phyloP scores from a whole-genome alignment of 2,329 filamentous ascomycete species.

The Myriangium duriaei region DNA sequence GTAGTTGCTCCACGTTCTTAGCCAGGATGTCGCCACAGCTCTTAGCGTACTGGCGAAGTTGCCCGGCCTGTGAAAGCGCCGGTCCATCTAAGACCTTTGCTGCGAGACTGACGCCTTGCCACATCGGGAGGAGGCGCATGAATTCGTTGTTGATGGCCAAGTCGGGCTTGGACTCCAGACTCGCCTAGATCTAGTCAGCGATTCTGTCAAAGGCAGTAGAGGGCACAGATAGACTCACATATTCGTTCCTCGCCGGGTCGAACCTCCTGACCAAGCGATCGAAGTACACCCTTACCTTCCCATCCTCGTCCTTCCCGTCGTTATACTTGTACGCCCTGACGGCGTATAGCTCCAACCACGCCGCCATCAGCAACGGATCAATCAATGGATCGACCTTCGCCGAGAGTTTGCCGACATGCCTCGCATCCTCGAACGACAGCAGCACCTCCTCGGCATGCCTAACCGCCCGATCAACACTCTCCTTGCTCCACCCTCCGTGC shows the following conservation, averaged over 20 bases:
- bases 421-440: conserved; percentile 28
- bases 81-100: conserved; percentile 27
- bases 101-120: conserved; percentile 33
- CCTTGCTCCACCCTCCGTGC: conserved; percentile 23
- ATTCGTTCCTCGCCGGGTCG: conserved; percentile 11
- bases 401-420: conserved; percentile 23
- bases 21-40: conserved; percentile 18
- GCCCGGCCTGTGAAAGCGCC: conserved; percentile 18
- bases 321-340: conserved; percentile 25
- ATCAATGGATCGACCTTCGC: conserved; percentile 20
- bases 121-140: conserved; percentile 22
- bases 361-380: conserved; percentile 28
- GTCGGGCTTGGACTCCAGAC: background rate
- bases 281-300: conserved; percentile 28
- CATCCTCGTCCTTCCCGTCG: conserved; percentile 22
- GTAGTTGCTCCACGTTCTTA: conserved; percentile 13
- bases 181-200: conserved; percentile 2
- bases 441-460: conserved; percentile 27
- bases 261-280: conserved; percentile 25
- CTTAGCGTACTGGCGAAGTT: conserved; percentile 15
- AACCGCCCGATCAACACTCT: conserved; percentile 26
- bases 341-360: conserved; percentile 32
- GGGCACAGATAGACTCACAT: background rate
- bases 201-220: too few species aligned
- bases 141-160: conserved; percentile 2